Conservation (phyloP, 1,284 basidiomycete genomes). For the Ustilago xerochloae region DNA sequence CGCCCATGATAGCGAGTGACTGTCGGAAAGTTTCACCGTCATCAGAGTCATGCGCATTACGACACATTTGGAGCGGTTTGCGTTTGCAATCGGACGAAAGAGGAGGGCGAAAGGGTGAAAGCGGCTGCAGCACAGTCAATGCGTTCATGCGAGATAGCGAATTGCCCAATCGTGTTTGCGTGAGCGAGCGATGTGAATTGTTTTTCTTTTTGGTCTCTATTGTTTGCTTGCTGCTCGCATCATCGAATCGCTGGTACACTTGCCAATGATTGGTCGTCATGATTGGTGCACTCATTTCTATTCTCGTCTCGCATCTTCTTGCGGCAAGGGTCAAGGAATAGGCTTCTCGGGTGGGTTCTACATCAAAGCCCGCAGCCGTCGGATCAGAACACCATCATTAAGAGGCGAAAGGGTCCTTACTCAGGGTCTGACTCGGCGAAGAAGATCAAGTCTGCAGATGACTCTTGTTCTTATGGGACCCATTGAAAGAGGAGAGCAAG, state of each 20-base stretch:
- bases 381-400: neutral
- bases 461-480: neutral
- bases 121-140: neutral
- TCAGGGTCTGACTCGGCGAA: neutral
- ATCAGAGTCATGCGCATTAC: neutral
- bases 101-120: neutral
- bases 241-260: neutral
- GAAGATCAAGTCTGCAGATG: neutral
- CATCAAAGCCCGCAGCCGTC: neutral
- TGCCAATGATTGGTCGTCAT: neutral
- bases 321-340: neutral
- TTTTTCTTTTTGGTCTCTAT: neutral
- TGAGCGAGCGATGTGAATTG: no score
- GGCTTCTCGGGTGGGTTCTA: neutral
- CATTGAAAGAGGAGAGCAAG: neutral
- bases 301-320: neutral
- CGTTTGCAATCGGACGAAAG: no score
- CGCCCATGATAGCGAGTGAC: neutral
- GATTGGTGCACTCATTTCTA: neutral
- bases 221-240: no score
- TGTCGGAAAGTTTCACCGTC: slow-evolving; percentile 1
- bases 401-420: neutral
- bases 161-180: neutral
- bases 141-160: neutral
- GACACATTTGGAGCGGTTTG: no score